Conservation (phyloP, 164 flowering plant species). For the Vitis cinerea region DNA sequence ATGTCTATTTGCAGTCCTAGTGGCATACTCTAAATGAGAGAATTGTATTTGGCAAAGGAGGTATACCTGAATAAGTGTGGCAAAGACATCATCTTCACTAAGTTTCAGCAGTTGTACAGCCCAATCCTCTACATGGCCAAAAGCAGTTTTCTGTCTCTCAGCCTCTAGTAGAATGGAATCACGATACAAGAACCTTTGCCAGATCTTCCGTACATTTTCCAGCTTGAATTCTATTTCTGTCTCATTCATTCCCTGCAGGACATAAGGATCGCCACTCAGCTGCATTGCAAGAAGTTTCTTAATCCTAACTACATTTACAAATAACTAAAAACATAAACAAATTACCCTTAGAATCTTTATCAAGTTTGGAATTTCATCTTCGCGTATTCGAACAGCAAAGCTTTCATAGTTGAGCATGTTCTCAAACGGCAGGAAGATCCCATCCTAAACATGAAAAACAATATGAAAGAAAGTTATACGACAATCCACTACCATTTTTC, state of each 20-base stretch:
- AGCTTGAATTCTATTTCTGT: conserved; percentile 74
- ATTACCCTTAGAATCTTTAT: conserved; percentile 78
- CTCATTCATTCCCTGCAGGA: conserved; percentile 63
- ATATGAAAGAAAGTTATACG: not conserved
- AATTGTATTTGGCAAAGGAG: not conserved
- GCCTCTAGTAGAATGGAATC: conserved; percentile 90
- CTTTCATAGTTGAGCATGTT: conserved; percentile 88
- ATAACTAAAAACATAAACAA: conserved; percentile 1
- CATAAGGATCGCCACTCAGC: not conserved
- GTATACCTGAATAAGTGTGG: conserved; percentile 85
- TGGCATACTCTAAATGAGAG: not conserved
- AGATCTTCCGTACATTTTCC: conserved; percentile 74
- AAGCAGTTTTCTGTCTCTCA: conserved; percentile 61
- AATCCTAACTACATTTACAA: not conserved
- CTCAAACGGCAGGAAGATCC: conserved; percentile 89
- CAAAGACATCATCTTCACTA: conserved; percentile 76
- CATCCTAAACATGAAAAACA: conserved; percentile 60
- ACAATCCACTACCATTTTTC: not conserved
- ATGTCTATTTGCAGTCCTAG: not conserved
- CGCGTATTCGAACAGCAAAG: conserved; percentile 82
- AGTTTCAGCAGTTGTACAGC: conserved; percentile 53
- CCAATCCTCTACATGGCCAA: conserved; percentile 69
- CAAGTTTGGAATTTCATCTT: conserved; percentile 89
- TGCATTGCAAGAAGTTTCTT: not conserved
- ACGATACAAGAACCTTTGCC: conserved; percentile 90